phyloP scores from a whole-genome alignment of 768 basidiomycete genomes.

The Mycena vitilis region DNA sequence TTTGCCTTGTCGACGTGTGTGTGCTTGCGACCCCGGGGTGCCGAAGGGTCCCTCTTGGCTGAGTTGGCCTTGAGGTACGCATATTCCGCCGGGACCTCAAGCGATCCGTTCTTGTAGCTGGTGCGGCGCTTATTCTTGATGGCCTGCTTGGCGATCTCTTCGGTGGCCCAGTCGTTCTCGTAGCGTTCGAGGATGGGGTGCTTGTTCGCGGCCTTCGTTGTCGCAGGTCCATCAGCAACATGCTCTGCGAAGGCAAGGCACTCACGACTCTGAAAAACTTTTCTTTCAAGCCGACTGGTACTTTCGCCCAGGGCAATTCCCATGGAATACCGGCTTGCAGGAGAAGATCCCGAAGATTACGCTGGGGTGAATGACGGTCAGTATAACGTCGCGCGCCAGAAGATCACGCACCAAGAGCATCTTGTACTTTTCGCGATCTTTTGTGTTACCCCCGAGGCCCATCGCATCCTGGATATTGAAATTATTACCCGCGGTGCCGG shows the following conservation, averaged over 20 bases:
- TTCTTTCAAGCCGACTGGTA: conserved; percentile 18
- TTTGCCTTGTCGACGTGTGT: background rate
- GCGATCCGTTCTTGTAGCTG: conserved; percentile 27
- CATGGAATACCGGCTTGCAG: conserved; percentile 25
- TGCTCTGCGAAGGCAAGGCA: background rate
- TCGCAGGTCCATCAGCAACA: too few species aligned
- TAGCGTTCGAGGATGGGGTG: conserved; percentile 5
- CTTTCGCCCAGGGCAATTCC: conserved; percentile 26
- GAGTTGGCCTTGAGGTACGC: conserved; percentile 37
- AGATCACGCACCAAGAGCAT: background rate
- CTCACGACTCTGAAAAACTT: conserved; percentile 24
- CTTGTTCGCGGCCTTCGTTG: background rate
- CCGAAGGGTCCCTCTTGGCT: conserved; percentile 27
- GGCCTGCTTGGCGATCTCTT: conserved; percentile 38
- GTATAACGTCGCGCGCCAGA: background rate
- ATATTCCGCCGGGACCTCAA: conserved; percentile 32
- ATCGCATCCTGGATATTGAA: conserved; percentile 17
- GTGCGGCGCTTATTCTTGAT: conserved; percentile 35
- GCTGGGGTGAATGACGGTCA: background rate
- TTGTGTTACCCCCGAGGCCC: background rate
- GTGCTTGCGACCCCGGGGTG: background rate
- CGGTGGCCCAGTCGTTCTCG: conserved; percentile 42
- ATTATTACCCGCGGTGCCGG: background rate
- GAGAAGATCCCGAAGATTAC: conserved; percentile 25
- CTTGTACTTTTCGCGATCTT: background rate